These are phyloP conservation scores for Thraustochytrium striatum DNA, from an alignment of 352 stramenopile species.

Conservation along the genomic window DNA sequence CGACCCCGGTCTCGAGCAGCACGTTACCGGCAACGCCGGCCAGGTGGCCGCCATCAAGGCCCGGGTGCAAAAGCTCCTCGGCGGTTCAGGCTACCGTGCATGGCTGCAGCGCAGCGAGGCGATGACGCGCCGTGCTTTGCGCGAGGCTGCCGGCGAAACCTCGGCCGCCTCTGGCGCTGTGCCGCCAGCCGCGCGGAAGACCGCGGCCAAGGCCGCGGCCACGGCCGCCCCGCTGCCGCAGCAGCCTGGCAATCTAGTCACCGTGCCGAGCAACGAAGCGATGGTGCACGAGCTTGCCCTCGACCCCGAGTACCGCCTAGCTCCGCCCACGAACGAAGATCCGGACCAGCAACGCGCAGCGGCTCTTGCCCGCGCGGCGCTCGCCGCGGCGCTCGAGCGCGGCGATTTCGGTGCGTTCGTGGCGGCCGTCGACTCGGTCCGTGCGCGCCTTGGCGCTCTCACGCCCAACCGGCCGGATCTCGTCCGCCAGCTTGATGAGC, in stretches of 20 bases:
- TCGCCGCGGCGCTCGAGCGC: not conserved
- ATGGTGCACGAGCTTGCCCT: conserved; percentile 26
- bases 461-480: conserved; percentile 33
- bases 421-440: not conserved
- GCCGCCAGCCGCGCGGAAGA: not conserved
- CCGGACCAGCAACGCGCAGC: no score
- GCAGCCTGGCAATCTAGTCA: not conserved
- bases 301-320: conserved; percentile 1
- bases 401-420: not conserved
- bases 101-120: not conserved
- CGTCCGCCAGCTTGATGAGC: conserved; percentile 21
- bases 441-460: not conserved
- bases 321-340: not conserved
- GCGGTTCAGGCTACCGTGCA: not conserved
- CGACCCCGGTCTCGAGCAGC: conserved; percentile 36
- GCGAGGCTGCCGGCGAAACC: not conserved
- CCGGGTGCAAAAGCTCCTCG: conserved; percentile 13
- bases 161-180: not conserved
- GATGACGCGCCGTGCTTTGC: not conserved
- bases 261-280: conserved; percentile 21
- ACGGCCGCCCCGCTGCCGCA: not conserved
- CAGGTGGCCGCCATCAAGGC: conserved; percentile 12
- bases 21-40: conserved; percentile 3
- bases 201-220: not conserved
- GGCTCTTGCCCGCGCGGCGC: not conserved